phyloP scores from a whole-genome alignment of 1,284 basidiomycete species.

The Tranzscheliella williamsii region DNA sequence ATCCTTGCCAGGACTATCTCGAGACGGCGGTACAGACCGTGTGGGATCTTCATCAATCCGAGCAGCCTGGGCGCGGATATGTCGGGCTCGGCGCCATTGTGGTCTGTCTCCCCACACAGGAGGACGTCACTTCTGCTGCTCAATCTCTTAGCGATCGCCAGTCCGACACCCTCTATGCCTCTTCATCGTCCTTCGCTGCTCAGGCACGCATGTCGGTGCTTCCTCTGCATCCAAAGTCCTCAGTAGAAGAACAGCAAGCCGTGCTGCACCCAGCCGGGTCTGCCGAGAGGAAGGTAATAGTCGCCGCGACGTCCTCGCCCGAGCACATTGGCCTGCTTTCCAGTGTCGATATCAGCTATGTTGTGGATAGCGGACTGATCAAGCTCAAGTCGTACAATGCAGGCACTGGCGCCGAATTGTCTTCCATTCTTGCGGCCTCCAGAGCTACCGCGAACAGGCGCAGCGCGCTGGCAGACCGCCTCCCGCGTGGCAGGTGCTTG shows the following conservation, averaged over 20 bases:
- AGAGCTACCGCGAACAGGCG: constrained; percentile 61
- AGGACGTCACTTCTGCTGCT: constrained; percentile 72
- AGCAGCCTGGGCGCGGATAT: too few relatives aligned
- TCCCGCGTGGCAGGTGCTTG: constrained; percentile 88
- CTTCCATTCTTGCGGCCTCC: constrained; percentile 61
- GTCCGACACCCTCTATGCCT: constrained; percentile 66
- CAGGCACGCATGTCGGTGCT: constrained; percentile 69
- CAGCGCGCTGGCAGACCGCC: too few relatives aligned
- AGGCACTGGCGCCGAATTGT: constrained; percentile 25
- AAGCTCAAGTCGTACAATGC: constrained; percentile 68
- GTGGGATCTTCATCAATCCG: constrained; percentile 67
- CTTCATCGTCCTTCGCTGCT: constrained; percentile 55
- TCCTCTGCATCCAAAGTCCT: constrained; percentile 84
- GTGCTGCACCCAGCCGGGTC: constrained; percentile 78
- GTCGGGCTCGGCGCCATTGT: constrained; percentile 66
- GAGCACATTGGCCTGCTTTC: too few relatives aligned
- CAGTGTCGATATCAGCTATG: constrained; percentile 91
- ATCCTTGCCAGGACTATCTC: constrained; percentile 61
- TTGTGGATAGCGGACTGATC: constrained; percentile 93
- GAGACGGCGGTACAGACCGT: constrained; percentile 60
- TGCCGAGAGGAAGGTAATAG: constrained; percentile 82
- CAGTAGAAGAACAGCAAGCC: constrained; percentile 79
- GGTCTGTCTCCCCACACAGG: constrained; percentile 62
- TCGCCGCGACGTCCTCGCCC: too few relatives aligned
- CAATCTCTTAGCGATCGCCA: constrained; percentile 78